Base-by-base conservation (phyloP, 2,329 filamentous ascomycete species). In the Colletotrichum orbiculare region DNA sequence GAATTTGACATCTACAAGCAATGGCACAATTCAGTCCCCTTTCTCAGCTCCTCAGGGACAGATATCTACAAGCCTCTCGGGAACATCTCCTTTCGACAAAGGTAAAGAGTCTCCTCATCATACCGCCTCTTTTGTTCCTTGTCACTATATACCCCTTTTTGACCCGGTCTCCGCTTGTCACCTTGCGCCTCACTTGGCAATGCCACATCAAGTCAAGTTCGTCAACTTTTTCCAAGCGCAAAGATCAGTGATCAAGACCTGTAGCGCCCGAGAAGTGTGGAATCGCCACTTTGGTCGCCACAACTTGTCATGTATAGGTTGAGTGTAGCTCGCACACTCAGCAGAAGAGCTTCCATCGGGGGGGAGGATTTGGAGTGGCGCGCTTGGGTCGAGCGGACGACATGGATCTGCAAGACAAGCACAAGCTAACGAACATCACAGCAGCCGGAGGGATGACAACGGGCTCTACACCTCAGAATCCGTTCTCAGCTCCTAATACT, bases 41-140 rank as follows among this genome's bases (percentile, higher is more conserved):
- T 54, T 54, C 33, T 37, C 48, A 4, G 11, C 66, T 54, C 6
- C 43, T 38, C 34, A 43, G 39, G 56, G 34, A 48, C 45, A 17
- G 42, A 35, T 17, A 35, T 47, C 53, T 13, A 53, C 58, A 11
- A 41, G 53, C 33, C 53, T 54, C n/a, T 41, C 41, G n/a, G 63
- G 58, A 33, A 37, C 58, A 25, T 17, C 64, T 13, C 37, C 46
- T n/a, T 54, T 48, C 45, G 49, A 48, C 41, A 54, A 60, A 59
- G 48, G 63, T 66, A 66, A 63, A 63, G 58, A 62, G 52, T 33
- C 17, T 49, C 57, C 52, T 54, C 48, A 13, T 38, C 52, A 48
- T 13, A 33, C 39, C 53, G 25, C 39, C 17, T n/a, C 37, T 13
- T 10, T 48, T 33, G 34, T 46, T 25, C 50, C 38, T 35, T 8